phyloP scores from a whole-genome alignment of 2,329 filamentous ascomycete genomes.

The Mollisia scopiformis region DNA sequence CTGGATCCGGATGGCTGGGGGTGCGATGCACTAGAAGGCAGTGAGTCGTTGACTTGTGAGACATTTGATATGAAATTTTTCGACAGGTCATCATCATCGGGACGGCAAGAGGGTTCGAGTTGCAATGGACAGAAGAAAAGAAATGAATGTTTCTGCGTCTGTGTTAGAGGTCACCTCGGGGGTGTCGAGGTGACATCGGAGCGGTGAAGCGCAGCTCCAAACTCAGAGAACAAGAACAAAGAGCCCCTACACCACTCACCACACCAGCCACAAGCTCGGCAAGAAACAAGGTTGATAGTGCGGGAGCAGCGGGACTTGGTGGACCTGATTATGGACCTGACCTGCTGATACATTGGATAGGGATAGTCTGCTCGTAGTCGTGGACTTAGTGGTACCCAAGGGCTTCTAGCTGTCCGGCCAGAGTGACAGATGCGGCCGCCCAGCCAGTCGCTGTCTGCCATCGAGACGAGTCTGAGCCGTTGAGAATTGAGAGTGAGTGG shows the following conservation, averaged over 20 bases:
- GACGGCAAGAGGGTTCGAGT: not conserved
- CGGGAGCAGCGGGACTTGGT: too few relatives aligned
- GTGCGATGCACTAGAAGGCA: not conserved
- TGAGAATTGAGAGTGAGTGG: not conserved
- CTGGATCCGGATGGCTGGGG: not conserved
- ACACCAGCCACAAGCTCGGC: not conserved
- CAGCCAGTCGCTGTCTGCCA: not conserved
- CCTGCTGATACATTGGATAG: not conserved
- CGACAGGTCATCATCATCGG: conserved; percentile 1
- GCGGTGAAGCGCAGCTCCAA: not conserved
- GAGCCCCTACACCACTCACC: too few relatives aligned
- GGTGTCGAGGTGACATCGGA: not conserved
- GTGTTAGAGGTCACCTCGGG: not conserved
- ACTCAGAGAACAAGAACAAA: not conserved
- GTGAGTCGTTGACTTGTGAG: not conserved
- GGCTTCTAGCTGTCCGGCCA: not conserved
- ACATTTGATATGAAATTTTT: too few relatives aligned
- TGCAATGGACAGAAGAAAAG: not conserved
- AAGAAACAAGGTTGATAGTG: not conserved
- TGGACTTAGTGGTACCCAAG: not conserved
- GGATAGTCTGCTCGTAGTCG: not conserved
- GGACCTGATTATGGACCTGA: too few relatives aligned
- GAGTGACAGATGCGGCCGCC: not conserved
- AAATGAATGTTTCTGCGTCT: not conserved
- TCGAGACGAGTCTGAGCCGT: not conserved